Conservation (phyloP, 306 rosid species). For the Oemleria cerasiformis region DNA sequence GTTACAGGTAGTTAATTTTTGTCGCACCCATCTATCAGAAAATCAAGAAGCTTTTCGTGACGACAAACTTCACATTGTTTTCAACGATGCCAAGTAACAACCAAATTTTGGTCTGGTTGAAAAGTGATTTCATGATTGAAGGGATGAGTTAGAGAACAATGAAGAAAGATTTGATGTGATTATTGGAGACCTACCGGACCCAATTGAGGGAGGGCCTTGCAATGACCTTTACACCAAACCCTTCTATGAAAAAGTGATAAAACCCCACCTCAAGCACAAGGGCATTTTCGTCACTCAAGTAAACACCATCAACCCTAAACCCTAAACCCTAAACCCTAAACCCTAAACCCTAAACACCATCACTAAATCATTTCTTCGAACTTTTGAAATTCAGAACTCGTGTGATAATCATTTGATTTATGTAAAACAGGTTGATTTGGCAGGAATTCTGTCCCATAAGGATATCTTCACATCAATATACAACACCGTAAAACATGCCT, state of each 20-base stretch:
- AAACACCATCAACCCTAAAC: too few species aligned
- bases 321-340: too few species aligned
- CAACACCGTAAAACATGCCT: constrained; percentile 32
- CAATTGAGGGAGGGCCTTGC: constrained; percentile 41
- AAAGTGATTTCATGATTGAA: not conserved
- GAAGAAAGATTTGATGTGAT: constrained; percentile 35
- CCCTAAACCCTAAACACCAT: too few species aligned
- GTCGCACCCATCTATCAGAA: constrained; percentile 21
- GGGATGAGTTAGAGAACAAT: constrained; percentile 26
- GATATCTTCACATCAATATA: constrained; percentile 33
- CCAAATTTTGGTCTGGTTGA: not conserved
- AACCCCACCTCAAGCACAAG: constrained; percentile 30
- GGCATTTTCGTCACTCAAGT: constrained; percentile 41
- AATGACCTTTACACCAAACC: constrained; percentile 31
- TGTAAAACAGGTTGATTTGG: constrained; percentile 36
- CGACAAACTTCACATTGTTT: constrained; percentile 24
- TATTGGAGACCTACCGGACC: constrained; percentile 33
- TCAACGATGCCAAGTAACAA: constrained; percentile 30
- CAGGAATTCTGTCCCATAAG: constrained; percentile 32
- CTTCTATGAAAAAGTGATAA: constrained; percentile 28
- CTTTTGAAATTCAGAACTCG: too few species aligned
- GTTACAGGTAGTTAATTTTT: constrained; percentile 27
- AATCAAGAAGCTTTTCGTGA: constrained; percentile 26
- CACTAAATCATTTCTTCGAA: not conserved
- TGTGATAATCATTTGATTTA: too few species aligned